Evolutionary conservation across 164 flowering plant genomes (phyloP).

Genomic region (Warburgia ugandensis): DNA sequence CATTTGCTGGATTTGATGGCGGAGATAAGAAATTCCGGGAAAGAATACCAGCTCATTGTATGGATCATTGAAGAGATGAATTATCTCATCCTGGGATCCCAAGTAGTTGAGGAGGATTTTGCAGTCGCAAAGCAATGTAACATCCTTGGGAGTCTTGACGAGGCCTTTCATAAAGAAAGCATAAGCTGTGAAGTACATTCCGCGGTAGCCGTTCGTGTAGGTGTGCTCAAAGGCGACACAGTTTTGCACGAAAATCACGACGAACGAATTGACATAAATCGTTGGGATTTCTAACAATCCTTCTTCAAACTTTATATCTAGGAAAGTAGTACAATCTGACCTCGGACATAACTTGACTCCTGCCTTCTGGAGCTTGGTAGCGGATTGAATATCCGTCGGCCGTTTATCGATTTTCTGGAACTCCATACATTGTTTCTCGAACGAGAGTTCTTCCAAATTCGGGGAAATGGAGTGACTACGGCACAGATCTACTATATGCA

Average conservation of each 20-base stretch:
- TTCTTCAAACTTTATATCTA: neutral
- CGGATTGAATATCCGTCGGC: neutral
- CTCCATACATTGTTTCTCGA: neutral
- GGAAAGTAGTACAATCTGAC: neutral
- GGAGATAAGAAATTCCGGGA: too few relatives aligned
- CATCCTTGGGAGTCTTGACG: too few relatives aligned
- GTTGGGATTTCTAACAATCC: neutral
- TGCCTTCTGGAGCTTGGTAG: neutral
- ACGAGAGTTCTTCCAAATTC: neutral
- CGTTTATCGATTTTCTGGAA: neutral
- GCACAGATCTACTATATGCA: neutral
- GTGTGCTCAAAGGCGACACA: neutral
- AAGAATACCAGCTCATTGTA: too few relatives aligned
- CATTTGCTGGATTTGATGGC: too few relatives aligned
- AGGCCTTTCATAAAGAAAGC: too few relatives aligned
- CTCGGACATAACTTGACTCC: neutral
- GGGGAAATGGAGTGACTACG: neutral
- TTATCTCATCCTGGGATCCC: too few relatives aligned
- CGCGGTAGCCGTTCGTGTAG: too few relatives aligned
- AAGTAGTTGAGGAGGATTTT: too few relatives aligned
- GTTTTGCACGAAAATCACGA: neutral
- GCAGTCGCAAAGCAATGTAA: too few relatives aligned
- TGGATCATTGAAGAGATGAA: too few relatives aligned
- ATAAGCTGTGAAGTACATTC: too few relatives aligned
- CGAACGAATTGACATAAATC: neutral